Evolutionary conservation across 495 filamentous ascomycete species (phyloP).

Genomic region (Penicillium argentinense): DNA sequence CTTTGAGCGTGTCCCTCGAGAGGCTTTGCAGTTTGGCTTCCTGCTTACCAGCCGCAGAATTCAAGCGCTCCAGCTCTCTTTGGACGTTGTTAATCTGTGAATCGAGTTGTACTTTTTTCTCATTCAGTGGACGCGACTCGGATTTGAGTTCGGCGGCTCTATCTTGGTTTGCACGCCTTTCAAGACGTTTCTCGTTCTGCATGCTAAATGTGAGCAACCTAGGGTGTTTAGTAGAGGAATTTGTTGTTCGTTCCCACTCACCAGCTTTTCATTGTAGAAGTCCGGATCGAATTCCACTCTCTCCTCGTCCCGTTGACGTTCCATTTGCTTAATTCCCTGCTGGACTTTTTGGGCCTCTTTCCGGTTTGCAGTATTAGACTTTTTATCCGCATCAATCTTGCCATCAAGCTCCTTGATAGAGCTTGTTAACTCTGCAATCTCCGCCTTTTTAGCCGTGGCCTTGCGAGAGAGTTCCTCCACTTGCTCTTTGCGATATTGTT

Average conservation of each 20-base stretch:
- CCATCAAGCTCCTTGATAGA: slow-evolving; percentile 54
- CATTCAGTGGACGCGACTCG: slow-evolving; percentile 19
- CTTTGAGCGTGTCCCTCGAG: slow-evolving; percentile 61
- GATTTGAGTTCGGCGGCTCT: slow-evolving; percentile 34
- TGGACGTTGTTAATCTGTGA: slow-evolving; percentile 36
- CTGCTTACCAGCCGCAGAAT: slow-evolving; percentile 77
- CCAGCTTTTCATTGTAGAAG: slow-evolving; percentile 51
- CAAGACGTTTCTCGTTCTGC: slow-evolving; percentile 38
- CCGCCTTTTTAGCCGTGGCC: slow-evolving; percentile 48
- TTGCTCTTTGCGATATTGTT: slow-evolving; percentile 49
- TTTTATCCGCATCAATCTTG: slow-evolving; percentile 58
- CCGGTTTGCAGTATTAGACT: slow-evolving; percentile 47
- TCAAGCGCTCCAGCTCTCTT: slow-evolving; percentile 55
- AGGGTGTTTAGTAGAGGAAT: neutral
- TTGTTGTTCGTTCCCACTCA: slow-evolving; percentile 19
- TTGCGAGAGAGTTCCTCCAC: slow-evolving; percentile 50
- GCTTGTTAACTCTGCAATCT: slow-evolving; percentile 53
- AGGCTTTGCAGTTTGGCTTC: slow-evolving; percentile 56
- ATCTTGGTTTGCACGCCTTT: slow-evolving; percentile 30
- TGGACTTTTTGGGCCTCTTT: slow-evolving; percentile 47
- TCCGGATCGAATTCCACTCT: slow-evolving; percentile 54
- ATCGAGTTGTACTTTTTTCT: slow-evolving; percentile 26
- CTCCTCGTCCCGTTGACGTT: slow-evolving; percentile 47
- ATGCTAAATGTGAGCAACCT: slow-evolving; percentile 15
- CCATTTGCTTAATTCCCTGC: slow-evolving; percentile 42